Evolutionary conservation across 495 filamentous ascomycete genomes (phyloP), one percentile per base, ranked within the genome.

Genomic region (Penicillium coprophilum): DNA sequence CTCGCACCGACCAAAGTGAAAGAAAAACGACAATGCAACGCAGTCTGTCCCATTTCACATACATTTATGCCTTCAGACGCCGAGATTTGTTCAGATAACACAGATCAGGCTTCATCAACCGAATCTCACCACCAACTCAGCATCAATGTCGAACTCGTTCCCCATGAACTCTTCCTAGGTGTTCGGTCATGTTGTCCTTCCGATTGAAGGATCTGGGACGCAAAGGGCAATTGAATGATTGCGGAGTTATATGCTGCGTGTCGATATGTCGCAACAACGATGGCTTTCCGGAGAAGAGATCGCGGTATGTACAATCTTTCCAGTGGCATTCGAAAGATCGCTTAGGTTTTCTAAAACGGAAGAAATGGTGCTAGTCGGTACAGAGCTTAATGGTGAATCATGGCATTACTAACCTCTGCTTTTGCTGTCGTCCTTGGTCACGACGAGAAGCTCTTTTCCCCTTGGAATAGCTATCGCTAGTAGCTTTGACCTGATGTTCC

Each of bases 181-280:
- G 44, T 17, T 46, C 44, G 10, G 44, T 28, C 23, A 46, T 46
- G 15, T 46, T 46, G 15, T 46, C 23, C 21, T 30, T 46, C 2
- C 24, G 23, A 17, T 28, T 46, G 23, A 46, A 46, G 15, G 44
- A 30, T 24, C 3, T 46, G 0, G 1, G 0, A 6, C 44, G 19
- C 3, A 6, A 27, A 28, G 28, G 17, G 9, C 57, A 54, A 28
- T 56, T 50, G 10, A 56, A 36, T 5, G 54, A 49, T 7, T 17
- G 38, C 5, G 54, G 46, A 30, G 27, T 20, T 5, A 56, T 3
- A 45, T 56, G 54, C 27, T 56, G 46, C 17, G 46, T 50, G n/a
- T 56, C 46, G 17, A 56, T 50, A 24, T 56, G 54, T 4, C 54
- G 46, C 38, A 50, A 36, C 3, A 56, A 34, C 23, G 17, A 20